Conservation (phyloP, 176 grass and related monocot genomes). For the Raddia guianensis region DNA sequence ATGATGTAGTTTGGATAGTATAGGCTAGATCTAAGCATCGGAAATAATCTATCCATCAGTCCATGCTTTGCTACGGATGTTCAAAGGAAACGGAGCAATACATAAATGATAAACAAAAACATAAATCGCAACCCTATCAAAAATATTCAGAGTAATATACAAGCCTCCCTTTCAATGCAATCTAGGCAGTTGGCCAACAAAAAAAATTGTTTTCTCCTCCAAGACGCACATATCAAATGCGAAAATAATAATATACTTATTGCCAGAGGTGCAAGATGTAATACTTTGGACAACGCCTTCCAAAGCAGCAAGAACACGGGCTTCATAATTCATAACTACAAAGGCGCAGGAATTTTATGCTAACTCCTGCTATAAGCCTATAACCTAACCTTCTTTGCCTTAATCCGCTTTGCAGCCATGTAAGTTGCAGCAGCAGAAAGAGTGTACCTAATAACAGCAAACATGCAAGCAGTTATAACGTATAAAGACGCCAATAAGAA, state of each 20-base stretch:
- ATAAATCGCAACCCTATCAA: too few species aligned
- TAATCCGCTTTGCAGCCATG: conserved; percentile 80
- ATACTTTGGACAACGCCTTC: too few species aligned
- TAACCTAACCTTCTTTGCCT: conserved; percentile 61
- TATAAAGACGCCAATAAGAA: background rate
- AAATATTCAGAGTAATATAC: too few species aligned
- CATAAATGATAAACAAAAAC: too few species aligned
- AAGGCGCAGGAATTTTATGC: background rate
- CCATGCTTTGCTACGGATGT: too few species aligned
- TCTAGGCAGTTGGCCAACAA: conserved; percentile 13
- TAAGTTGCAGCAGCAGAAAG: conserved; percentile 90
- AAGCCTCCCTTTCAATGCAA: background rate
- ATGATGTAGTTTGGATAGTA: too few species aligned
- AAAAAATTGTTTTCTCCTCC: conserved; percentile 24
- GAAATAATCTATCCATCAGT: too few species aligned
- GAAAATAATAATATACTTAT: background rate
- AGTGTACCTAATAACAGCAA: conserved; percentile 72
- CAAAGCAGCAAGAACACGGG: background rate
- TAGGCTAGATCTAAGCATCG: too few species aligned
- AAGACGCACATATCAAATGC: background rate
- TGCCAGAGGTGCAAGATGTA: background rate
- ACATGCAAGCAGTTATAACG: conserved; percentile 20
- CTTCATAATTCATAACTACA: background rate
- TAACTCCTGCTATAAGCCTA: conserved; percentile 46
- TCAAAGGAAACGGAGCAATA: too few species aligned